A percentile compares a stretch with the other conserved stretches of the same genome.
phyloP scores from a whole-genome alignment of 2,329 filamentous ascomycete genomes.

The Talaromyces islandicus region DNA sequence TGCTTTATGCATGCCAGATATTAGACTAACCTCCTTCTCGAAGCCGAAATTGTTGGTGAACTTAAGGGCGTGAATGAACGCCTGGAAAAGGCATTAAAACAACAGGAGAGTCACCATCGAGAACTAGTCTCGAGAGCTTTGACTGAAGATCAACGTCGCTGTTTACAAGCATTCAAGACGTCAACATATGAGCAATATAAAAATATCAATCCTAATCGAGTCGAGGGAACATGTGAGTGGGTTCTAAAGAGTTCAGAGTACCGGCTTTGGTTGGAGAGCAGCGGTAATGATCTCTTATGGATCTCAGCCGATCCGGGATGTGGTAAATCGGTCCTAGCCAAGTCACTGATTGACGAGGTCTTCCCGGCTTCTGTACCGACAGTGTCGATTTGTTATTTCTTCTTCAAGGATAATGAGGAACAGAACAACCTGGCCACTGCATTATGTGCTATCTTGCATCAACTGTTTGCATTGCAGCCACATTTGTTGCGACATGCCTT shows the following conservation, averaged over 20 bases:
- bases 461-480: constrained; percentile 24
- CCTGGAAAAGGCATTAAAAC: too few species aligned
- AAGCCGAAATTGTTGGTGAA: too few species aligned
- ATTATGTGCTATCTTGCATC: constrained; percentile 31
- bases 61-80: too few species aligned
- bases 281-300: constrained; percentile 22
- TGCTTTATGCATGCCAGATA: too few species aligned
- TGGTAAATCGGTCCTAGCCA: constrained; percentile 41
- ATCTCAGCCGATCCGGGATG: constrained; percentile 41
- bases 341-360: constrained; percentile 26
- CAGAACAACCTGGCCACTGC: constrained; percentile 28
- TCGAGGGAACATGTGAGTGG: constrained; percentile 18
- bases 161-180: constrained; percentile 8
- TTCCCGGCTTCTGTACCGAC: neutral
- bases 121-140: too few species aligned
- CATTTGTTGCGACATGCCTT: neutral
- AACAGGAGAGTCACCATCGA: too few species aligned
- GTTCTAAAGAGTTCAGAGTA: constrained; percentile 13
- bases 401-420: constrained; percentile 38
- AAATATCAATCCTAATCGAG: constrained; percentile 12
- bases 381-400: constrained; percentile 35
- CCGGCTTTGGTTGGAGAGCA: constrained; percentile 13
- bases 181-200: constrained; percentile 16
- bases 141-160: neutral
- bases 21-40: too few species aligned